Percentiles rank a stretch among this genome's conserved stretches.
Evolutionary conservation across 2,329 filamentous ascomycete species (phyloP).

Genomic region (Sporothrix inflata): DNA sequence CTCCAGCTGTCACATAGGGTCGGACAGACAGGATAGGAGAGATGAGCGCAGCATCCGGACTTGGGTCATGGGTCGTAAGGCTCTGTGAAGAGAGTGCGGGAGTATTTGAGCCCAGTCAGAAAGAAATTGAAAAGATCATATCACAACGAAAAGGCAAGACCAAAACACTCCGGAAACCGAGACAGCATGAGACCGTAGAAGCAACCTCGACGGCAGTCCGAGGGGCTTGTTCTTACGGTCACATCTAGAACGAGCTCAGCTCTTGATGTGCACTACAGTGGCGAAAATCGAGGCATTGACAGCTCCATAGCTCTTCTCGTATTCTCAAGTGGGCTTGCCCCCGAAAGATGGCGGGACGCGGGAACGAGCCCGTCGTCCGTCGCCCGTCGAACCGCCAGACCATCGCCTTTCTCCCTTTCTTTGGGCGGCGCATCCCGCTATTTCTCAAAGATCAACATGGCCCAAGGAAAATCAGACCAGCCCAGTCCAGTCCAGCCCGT

Average conservation of each 20-base stretch:
- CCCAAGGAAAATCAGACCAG: not conserved
- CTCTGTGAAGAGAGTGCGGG: not conserved
- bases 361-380: not conserved
- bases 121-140: not conserved
- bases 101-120: not conserved
- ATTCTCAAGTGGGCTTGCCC: not conserved
- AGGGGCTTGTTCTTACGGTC: not conserved
- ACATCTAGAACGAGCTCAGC: not conserved
- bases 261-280: not conserved
- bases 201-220: conserved; percentile 9
- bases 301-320: conserved; percentile 14
- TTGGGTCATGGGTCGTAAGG: not conserved
- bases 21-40: not conserved
- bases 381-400: not conserved
- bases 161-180: not conserved
- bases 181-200: not conserved
- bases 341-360: not conserved
- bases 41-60: not conserved
- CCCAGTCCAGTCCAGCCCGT: not conserved
- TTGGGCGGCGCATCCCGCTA: not conserved
- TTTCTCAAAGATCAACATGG: not conserved
- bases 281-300: not conserved
- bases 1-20: not conserved
- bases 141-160: not conserved
- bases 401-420: not conserved